Base-by-base conservation (phyloP, 2,329 filamentous ascomycete genomes). In the Phyllosticta citribraziliensis region DNA sequence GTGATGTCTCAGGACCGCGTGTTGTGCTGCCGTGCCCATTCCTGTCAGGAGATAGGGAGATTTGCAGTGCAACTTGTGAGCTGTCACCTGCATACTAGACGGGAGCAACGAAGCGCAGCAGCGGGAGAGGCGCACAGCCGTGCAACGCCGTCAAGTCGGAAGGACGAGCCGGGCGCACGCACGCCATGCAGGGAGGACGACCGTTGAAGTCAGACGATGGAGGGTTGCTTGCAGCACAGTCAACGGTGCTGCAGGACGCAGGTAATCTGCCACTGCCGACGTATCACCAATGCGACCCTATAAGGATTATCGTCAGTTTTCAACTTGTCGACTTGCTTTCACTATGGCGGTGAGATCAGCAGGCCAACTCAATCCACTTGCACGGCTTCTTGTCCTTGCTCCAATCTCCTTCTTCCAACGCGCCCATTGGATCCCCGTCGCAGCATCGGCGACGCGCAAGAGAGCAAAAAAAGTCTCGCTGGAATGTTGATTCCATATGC, bases 1-100 rank as follows among this genome's bases (percentile, higher is more conserved):
- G 53, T 96, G 66, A 73, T 61, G 53, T 52, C 60, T 62, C 55
- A 52, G 30, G 33, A 35, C 24, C 59, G 59, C 59, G 59, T 57
- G 59, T 60, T 53, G 52, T 12, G 59, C 53, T 50, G 55, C 59
- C 59, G 56, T 54, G 14, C 40, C 40, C 59, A 54, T 51, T 61
- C 54, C 59, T 61, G 54, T 57, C 59, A 61, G 54, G 59, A 55
- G 55, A 61, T 54, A 52, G 30, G 55, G 20, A 61, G 55, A 55
- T 56, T 56, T 57, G 59, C 59, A 61, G 55, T 62, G 55, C 2
- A 33, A 62, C 60, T 33, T 57, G 54, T 51, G 56, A 62, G 60
- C 60, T 62, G 60, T 62, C 60, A 62, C 52, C 60, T 62, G 60
- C 60, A 62, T 55, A 33, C 24, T 54, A 19, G 25, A 55, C 60